Percentiles rank a stretch among this genome's conserved stretches.
Evolutionary conservation across 2,329 filamentous ascomycete genomes (phyloP).

Genomic region (Fusarium annulatum): DNA sequence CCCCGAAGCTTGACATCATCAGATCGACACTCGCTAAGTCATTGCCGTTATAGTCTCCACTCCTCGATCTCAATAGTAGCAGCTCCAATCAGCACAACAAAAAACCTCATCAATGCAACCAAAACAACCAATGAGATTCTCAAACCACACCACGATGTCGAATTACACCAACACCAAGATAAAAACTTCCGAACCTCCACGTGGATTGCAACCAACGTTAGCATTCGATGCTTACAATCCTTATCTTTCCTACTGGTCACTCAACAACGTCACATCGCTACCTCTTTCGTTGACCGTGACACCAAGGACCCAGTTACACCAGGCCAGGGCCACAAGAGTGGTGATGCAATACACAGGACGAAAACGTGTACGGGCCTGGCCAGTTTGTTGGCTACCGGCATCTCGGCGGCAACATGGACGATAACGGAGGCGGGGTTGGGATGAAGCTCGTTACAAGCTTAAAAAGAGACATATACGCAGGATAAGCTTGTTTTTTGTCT

Average conservation of each 20-base stretch:
- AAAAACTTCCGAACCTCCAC: conserved; percentile 10
- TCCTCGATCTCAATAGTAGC: background rate
- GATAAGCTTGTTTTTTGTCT: background rate
- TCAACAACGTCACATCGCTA: conserved; percentile 16
- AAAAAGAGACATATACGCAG: conserved; percentile 2
- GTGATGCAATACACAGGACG: conserved; percentile 18
- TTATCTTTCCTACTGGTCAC: conserved; percentile 11
- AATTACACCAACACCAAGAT: background rate
- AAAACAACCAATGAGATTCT: conserved; percentile 17
- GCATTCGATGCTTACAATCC: conserved; percentile 37
- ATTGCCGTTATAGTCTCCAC: background rate
- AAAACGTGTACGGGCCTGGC: conserved; percentile 24
- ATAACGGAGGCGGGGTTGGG: conserved; percentile 1
- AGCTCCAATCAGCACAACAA: conserved; percentile 15
- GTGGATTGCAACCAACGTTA: conserved; percentile 4
- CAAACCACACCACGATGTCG: conserved; percentile 10
- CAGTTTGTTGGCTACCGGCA: conserved; percentile 17
- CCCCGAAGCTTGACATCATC: too few species aligned
- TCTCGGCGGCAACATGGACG: background rate
- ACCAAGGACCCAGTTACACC: conserved; percentile 1
- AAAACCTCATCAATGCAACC: background rate
- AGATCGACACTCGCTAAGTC: background rate
- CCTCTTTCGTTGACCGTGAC: conserved; percentile 16
- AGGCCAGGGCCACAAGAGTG: background rate
- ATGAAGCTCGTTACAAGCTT: background rate